Conservation (phyloP, 805 yeast genomes). For the Yarrowia yakushimensis region DNA sequence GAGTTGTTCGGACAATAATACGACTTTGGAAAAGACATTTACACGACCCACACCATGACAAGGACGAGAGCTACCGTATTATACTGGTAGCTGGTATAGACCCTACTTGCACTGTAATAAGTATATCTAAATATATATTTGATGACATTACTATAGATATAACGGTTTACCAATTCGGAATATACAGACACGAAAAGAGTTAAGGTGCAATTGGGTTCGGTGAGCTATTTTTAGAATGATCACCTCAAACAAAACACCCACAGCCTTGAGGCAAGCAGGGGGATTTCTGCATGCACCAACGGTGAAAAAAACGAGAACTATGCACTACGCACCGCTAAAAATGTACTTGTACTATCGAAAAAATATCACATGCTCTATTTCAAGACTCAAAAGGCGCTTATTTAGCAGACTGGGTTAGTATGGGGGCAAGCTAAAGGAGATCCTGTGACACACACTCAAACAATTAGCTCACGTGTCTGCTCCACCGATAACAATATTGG, state of each 20-base stretch:
- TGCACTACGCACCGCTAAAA: neutral
- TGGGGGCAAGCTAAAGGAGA: too few species aligned
- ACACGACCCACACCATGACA: neutral
- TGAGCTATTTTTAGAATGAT: neutral
- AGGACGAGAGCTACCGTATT: neutral
- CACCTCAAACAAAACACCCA: neutral
- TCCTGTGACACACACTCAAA: neutral
- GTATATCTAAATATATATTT: neutral
- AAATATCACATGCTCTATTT: slow-evolving; percentile 16
- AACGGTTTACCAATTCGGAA: neutral
- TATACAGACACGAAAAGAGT: neutral
- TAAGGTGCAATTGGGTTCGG: neutral
- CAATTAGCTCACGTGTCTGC: slow-evolving; percentile 9
- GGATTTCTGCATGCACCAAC: neutral
- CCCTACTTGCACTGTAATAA: too few species aligned
- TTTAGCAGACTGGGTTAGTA: slow-evolving; percentile 24
- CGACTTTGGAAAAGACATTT: neutral
- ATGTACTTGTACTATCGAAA: slow-evolving; percentile 12
- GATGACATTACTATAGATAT: neutral
- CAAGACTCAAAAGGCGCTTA: neutral
- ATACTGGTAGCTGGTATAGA: slow-evolving; percentile 2
- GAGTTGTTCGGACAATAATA: neutral
- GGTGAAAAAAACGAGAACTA: neutral
- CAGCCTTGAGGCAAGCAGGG: too few species aligned
- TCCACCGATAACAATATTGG: slow-evolving; percentile 13